Evolutionary conservation across 2,329 filamentous ascomycete genomes (phyloP).

Genomic region (Arthrobotrys pseudoclavata): DNA sequence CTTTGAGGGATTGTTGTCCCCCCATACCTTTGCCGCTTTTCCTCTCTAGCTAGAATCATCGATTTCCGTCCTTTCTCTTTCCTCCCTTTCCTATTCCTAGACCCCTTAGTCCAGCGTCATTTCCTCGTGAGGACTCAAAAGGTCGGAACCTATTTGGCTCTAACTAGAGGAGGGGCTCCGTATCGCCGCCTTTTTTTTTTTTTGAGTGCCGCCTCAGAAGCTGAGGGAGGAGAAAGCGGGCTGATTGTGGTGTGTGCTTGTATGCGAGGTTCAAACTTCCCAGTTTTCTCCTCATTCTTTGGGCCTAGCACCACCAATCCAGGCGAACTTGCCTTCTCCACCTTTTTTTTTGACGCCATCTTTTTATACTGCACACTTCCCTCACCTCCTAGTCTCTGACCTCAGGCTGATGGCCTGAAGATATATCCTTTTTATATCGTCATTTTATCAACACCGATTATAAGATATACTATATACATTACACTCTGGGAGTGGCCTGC

Average conservation of each 20-base stretch:
- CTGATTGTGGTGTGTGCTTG: constrained; percentile 54
- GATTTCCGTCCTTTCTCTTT: not conserved
- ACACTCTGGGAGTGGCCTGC: constrained; percentile 30
- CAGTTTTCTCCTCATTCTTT: constrained; percentile 57
- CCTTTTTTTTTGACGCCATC: constrained; percentile 52
- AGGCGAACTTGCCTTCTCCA: constrained; percentile 44
- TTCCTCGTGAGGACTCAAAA: constrained; percentile 44
- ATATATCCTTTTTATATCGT: constrained; percentile 22
- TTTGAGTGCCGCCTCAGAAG: constrained; percentile 40
- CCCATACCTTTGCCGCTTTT: constrained; percentile 31
- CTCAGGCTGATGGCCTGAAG: constrained; percentile 33
- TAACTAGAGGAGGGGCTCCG: constrained; percentile 45
- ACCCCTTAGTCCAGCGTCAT: constrained; percentile 40
- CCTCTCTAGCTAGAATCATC: not conserved
- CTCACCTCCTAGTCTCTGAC: constrained; percentile 9
- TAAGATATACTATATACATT: constrained; percentile 11
- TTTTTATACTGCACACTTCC: constrained; percentile 28
- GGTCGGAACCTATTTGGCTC: constrained; percentile 22
- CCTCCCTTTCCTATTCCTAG: constrained; percentile 12
- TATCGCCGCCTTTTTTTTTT: constrained; percentile 24
- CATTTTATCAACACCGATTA: constrained; percentile 18
- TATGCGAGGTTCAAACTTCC: constrained; percentile 53
- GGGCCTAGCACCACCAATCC: constrained; percentile 50
- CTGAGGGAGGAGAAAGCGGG: constrained; percentile 33
- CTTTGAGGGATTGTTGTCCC: constrained; percentile 20